Conservation (phyloP, 352 stramenopile genomes). For the Phytophthora fragariaefolia region DNA sequence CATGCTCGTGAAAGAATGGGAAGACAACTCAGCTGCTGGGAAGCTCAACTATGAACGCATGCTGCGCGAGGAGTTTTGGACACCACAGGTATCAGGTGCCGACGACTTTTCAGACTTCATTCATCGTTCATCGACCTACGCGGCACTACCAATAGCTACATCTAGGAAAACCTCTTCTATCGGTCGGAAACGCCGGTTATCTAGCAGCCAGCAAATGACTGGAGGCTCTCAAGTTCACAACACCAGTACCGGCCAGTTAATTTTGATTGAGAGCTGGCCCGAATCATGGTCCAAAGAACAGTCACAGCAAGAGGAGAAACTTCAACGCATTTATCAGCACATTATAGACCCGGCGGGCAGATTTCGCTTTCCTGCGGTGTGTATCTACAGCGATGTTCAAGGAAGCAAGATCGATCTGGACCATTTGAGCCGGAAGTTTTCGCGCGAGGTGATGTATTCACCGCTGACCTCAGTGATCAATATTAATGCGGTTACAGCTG, state of each 20-base stretch:
- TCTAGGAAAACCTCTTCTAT: slow-evolving; percentile 20
- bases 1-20: slow-evolving; percentile 70
- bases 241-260: slow-evolving; percentile 45
- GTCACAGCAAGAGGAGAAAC: slow-evolving; percentile 56
- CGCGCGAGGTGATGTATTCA: slow-evolving; percentile 67
- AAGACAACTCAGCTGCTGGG: slow-evolving; percentile 66
- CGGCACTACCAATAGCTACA: slow-evolving; percentile 52
- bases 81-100: slow-evolving; percentile 50
- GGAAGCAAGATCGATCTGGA: slow-evolving; percentile 75
- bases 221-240: not conserved
- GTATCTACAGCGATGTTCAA: slow-evolving; percentile 84
- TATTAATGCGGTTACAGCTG: slow-evolving; percentile 80
- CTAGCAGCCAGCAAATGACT: slow-evolving; percentile 11
- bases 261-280: slow-evolving; percentile 83
- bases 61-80: slow-evolving; percentile 59
- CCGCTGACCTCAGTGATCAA: slow-evolving; percentile 74
- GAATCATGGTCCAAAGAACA: slow-evolving; percentile 53
- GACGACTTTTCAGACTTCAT: slow-evolving; percentile 88
- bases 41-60: slow-evolving; percentile 62
- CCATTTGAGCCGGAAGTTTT: slow-evolving; percentile 75
- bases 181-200: slow-evolving; percentile 31
- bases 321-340: slow-evolving; percentile 59
- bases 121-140: slow-evolving; percentile 69
- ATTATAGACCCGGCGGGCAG: slow-evolving; percentile 51
- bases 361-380: slow-evolving; percentile 67